A percentile compares a stretch with the other conserved stretches of the same genome.
phyloP scores from a whole-genome alignment of 176 grass and related monocot genomes.

The Aegilops tauschii region DNA sequence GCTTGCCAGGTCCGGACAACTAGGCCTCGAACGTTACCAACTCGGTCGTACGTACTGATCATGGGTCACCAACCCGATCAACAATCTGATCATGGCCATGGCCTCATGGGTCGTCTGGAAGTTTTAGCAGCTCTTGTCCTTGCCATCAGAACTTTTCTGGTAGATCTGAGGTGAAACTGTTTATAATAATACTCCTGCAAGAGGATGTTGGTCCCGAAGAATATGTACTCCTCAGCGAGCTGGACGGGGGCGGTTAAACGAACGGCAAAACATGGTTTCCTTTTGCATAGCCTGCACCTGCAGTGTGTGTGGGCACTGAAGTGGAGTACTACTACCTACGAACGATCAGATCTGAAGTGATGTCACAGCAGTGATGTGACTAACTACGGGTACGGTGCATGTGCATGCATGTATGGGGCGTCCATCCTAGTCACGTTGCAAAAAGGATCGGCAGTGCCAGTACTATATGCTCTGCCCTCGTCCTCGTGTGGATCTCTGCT shows the following conservation, averaged over 20 bases:
- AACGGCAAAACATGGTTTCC: not conserved
- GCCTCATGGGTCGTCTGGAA: too few species aligned
- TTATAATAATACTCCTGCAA: too few species aligned
- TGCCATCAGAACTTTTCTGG: too few species aligned
- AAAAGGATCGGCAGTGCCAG: not conserved
- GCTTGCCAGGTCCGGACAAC: not conserved
- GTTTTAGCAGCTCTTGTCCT: too few species aligned
- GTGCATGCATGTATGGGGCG: not conserved
- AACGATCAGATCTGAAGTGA: conserved; percentile 36
- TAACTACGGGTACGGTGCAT: not conserved
- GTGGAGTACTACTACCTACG: not conserved
- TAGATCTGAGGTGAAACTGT: too few species aligned
- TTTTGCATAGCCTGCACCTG: not conserved
- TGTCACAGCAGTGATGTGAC: conserved; percentile 28
- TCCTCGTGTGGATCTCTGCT: not conserved
- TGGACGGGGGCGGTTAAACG: not conserved
- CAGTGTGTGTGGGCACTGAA: not conserved
- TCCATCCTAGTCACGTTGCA: not conserved
- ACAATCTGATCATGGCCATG: not conserved
- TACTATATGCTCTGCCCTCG: not conserved
- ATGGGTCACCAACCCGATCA: not conserved
- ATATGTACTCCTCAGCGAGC: too few species aligned
- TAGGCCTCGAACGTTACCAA: not conserved
- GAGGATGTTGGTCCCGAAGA: too few species aligned
- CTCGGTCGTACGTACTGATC: not conserved